phyloP scores from a whole-genome alignment of 2,329 filamentous ascomycete genomes.

The Hypomyces rosellus region DNA sequence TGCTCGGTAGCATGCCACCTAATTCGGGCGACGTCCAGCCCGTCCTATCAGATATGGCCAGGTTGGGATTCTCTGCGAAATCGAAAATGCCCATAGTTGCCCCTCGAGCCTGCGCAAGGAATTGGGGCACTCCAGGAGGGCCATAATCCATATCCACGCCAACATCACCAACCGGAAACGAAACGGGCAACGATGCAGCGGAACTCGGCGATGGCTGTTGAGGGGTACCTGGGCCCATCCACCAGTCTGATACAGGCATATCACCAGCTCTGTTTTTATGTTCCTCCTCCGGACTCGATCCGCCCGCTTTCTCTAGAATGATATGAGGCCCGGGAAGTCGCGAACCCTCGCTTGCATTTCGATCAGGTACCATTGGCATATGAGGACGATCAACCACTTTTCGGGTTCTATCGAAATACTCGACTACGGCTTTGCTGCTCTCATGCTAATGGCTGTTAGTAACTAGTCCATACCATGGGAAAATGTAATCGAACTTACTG shows the following conservation, averaged over 20 bases:
- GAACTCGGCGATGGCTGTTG: conserved; percentile 6
- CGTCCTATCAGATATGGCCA: conserved; percentile 17
- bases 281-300: conserved; percentile 17
- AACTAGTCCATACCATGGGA: not conserved
- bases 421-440: conserved; percentile 22
- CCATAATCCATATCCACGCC: conserved; percentile 16
- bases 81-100: conserved; percentile 14
- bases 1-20: conserved; percentile 14
- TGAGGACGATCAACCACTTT: conserved; percentile 20
- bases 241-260: conserved; percentile 17
- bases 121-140: conserved; percentile 21
- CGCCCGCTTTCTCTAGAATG: conserved; percentile 17
- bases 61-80: conserved; percentile 15
- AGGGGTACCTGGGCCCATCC: conserved; percentile 8
- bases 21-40: conserved; percentile 11
- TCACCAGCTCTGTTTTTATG: conserved; percentile 13
- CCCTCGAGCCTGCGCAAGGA: conserved; percentile 22
- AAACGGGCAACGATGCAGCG: conserved; percentile 5
- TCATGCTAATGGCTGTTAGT: conserved; percentile 18
- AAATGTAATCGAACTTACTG: conserved; percentile 16
- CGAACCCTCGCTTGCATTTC: conserved; percentile 12
- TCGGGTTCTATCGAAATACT: conserved; percentile 26
- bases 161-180: conserved; percentile 8
- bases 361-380: conserved; percentile 7
- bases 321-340: conserved; percentile 20